A percentile compares a stretch with the other conserved stretches of the same genome.
Evolutionary conservation across 805 yeast species (phyloP).

Genomic region (Candida montana): DNA sequence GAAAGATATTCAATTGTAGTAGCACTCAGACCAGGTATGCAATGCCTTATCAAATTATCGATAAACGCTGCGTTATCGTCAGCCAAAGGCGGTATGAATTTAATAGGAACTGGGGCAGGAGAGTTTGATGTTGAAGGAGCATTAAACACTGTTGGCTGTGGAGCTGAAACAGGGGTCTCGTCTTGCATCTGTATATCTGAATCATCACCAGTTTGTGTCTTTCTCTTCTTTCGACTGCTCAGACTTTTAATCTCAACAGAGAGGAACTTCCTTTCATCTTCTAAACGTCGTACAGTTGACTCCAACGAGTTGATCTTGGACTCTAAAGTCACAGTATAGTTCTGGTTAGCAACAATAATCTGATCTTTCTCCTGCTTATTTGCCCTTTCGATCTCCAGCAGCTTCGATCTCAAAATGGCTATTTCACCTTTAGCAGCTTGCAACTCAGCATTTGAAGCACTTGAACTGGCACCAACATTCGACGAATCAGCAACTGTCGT

Average conservation of each 20-base stretch:
- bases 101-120: slow-evolving; percentile 1
- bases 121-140: not conserved
- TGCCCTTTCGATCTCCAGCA: slow-evolving; percentile 40
- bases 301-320: slow-evolving; percentile 36
- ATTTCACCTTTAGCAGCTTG: slow-evolving; percentile 72
- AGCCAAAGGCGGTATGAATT: slow-evolving; percentile 13
- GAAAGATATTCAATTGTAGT: slow-evolving; percentile 32
- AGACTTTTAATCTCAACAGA: slow-evolving; percentile 40
- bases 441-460: slow-evolving; percentile 22
- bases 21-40: slow-evolving; percentile 30
- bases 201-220: slow-evolving; percentile 1
- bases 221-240: slow-evolving; percentile 17
- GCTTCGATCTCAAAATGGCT: slow-evolving; percentile 65
- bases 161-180: not conserved
- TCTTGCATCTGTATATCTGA: not conserved
- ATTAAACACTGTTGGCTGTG: not conserved
- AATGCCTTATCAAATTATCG: slow-evolving; percentile 29
- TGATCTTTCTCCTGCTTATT: slow-evolving; percentile 25
- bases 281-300: slow-evolving; percentile 37
- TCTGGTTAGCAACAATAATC: slow-evolving; percentile 16
- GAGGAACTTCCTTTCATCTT: slow-evolving; percentile 53
- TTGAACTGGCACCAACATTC: not conserved
- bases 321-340: slow-evolving; percentile 22
- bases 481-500: not conserved
- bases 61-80: slow-evolving; percentile 35